Percentiles rank a stretch among this genome's conserved stretches.
Evolutionary conservation across 169 alveolate species (phyloP).

Genomic region (Perkinsus chesapeaki): DNA sequence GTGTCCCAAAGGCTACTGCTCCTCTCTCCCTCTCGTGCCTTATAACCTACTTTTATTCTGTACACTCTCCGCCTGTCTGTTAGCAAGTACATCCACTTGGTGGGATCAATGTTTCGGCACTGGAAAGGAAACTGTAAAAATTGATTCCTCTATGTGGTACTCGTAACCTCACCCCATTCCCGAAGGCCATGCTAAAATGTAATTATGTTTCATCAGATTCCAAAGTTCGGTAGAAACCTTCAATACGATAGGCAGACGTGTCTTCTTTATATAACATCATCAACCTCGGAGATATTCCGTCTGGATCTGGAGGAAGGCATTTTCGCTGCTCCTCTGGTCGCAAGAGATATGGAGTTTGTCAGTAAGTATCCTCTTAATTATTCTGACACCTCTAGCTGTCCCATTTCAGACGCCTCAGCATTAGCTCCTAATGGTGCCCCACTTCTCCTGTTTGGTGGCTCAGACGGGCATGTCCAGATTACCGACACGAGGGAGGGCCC

Average conservation of each 20-base stretch:
- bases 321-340: conserved; percentile 62
- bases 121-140: too few species aligned
- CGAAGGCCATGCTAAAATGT: too few species aligned
- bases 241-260: conserved; percentile 59
- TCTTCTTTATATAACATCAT: conserved; percentile 66
- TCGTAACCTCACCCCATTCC: too few species aligned
- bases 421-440: conserved; percentile 3
- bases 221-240: conserved; percentile 77
- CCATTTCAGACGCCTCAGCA: not conserved
- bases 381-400: too few species aligned
- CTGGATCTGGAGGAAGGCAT: conserved; percentile 75
- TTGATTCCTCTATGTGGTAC: too few species aligned
- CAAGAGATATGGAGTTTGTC: not conserved
- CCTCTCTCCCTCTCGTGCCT: too few species aligned
- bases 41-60: too few species aligned
- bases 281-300: conserved; percentile 70
- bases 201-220: conserved; percentile 18
- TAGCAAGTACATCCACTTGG: too few species aligned
- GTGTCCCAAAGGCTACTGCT: too few species aligned
- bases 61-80: too few species aligned
- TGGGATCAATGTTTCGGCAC: too few species aligned
- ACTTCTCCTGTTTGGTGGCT: conserved; percentile 25
- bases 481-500: not conserved
- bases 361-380: too few species aligned
- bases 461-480: conserved; percentile 19